A percentile compares a stretch with the other conserved stretches of the same genome.
phyloP scores from a whole-genome alignment of 2,329 filamentous ascomycete genomes.

The Chaetomium strumarium region DNA sequence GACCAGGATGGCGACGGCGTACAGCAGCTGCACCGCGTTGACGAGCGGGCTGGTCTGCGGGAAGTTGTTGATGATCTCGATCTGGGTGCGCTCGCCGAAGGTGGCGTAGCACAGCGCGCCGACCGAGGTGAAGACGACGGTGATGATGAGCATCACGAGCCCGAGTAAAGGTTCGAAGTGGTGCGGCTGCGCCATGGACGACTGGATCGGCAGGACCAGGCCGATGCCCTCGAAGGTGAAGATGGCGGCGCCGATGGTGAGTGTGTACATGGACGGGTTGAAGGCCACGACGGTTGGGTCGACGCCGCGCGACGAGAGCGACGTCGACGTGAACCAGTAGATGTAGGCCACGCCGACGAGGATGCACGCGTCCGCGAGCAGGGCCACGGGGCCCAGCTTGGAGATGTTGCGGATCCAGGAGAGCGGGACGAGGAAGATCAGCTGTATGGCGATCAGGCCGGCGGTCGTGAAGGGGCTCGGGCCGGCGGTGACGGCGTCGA shows the following conservation, averaged over 20 bases:
- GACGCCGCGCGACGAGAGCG: slow-evolving; percentile 50
- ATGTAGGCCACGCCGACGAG: slow-evolving; percentile 66
- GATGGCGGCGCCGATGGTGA: slow-evolving; percentile 67
- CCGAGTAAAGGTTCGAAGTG: slow-evolving; percentile 61
- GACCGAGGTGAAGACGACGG: slow-evolving; percentile 64
- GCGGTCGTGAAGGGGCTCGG: slow-evolving; percentile 46
- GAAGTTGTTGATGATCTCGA: slow-evolving; percentile 72
- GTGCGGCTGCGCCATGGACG: slow-evolving; percentile 65
- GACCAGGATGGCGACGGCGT: slow-evolving; percentile 66
- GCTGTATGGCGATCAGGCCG: slow-evolving; percentile 59
- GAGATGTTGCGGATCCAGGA: slow-evolving; percentile 69
- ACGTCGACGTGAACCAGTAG: slow-evolving; percentile 62
- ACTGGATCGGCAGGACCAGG: slow-evolving; percentile 69
- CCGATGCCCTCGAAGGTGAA: slow-evolving; percentile 77
- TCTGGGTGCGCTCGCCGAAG: slow-evolving; percentile 62
- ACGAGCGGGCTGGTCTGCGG: slow-evolving; percentile 66
- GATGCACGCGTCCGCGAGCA: slow-evolving; percentile 68
- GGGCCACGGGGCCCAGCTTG: slow-evolving; percentile 62
- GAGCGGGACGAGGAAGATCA: slow-evolving; percentile 59
- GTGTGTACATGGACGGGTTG: slow-evolving; percentile 62
- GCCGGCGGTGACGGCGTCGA: slow-evolving; percentile 53
- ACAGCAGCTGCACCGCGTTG: slow-evolving; percentile 69
- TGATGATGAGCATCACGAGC: slow-evolving; percentile 67
- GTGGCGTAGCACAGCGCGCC: slow-evolving; percentile 69
- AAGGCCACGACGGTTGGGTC: slow-evolving; percentile 59